Evolutionary conservation across 1,284 basidiomycete genomes (phyloP), one percentile per base, ranked within the genome.

Genomic region (Sporisorium sorghi): DNA sequence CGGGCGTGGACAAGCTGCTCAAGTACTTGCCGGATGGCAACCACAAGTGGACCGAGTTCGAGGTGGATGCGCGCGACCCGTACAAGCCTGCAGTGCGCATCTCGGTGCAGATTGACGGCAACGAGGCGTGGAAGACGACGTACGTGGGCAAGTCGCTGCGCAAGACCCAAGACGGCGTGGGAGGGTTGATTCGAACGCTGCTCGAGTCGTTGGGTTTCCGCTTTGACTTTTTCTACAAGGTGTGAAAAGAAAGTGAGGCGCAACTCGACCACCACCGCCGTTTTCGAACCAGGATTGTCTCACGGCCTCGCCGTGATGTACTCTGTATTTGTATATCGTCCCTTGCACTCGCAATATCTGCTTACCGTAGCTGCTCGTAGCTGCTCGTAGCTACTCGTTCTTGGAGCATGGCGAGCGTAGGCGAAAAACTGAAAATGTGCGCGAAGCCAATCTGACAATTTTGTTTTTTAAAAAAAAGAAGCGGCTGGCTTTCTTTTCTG

Each of bases 51-150:
- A 89, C 90, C 8, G 86, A 90, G 0, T 88, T 93, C 53, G 91
- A 91, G 82, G 87, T 93, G 28, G 90, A 93, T 81, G 91, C 91
- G 0, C 87, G 88, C 43, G 86, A 90, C 68, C 80, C 85, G 4
- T 83, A 87, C 39, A 85, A 86, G 40, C 92, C 92, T 0, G 86
- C 85, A 4, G 85, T 92, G 15, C 56, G 60, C 7, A 69, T 78
- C 5, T 58, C 62, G 14, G 78, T 91, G 3, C 86, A 89, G 73
- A 88, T 92, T 61, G 89, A 92, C 74, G 91, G 91, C 12, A 86
- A 87, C 58, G 82, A 87, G 23, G 87, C 87, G 9, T 92, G 90
- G 86, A 86, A 87, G 88, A 78, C 84, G 19, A 77, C 79, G 15
- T 77, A 86, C 7, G 37, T 77, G 0, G 85, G 85, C 42, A 81